phyloP scores from a whole-genome alignment of 2,329 filamentous ascomycete genomes.

The Diplodia corticola region DNA sequence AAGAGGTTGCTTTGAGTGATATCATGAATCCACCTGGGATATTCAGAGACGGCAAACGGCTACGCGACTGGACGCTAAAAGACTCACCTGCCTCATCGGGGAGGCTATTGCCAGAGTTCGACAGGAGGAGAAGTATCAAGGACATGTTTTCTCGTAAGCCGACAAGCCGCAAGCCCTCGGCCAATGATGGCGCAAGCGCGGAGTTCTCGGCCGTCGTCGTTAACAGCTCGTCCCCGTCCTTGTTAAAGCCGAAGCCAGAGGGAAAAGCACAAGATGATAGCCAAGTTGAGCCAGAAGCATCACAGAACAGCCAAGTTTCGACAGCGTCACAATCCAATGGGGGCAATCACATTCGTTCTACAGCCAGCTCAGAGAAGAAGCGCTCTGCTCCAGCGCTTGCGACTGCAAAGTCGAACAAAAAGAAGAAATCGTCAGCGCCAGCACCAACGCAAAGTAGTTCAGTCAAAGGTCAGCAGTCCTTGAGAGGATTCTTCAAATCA shows the following conservation, averaged over 20 bases:
- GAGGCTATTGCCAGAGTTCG: slow-evolving; percentile 83
- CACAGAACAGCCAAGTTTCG: background rate
- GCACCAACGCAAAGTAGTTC: background rate
- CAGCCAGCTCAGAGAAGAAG: slow-evolving; percentile 29
- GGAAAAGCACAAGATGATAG: background rate
- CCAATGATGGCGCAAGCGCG: slow-evolving; percentile 5
- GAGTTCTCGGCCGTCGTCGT: background rate
- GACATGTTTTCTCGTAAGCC: slow-evolving; percentile 75
- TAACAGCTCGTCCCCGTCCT: background rate
- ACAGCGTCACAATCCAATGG: background rate
- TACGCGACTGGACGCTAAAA: slow-evolving; percentile 65
- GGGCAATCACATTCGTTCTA: background rate
- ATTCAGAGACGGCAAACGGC: slow-evolving; percentile 66
- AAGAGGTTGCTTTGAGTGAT: slow-evolving; percentile 62
- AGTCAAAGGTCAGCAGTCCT: slow-evolving; percentile 19
- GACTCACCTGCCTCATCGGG: slow-evolving; percentile 74
- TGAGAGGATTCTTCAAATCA: slow-evolving; percentile 23
- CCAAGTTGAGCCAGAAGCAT: background rate
- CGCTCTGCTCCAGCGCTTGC: slow-evolving; percentile 30
- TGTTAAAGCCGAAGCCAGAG: background rate
- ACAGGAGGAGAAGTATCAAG: slow-evolving; percentile 78
- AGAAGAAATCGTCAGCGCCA: background rate
- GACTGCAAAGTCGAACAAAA: slow-evolving; percentile 25
- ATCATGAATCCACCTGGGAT: slow-evolving; percentile 75
- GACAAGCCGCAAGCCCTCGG: slow-evolving; percentile 12